Base-by-base conservation (phyloP, 768 basidiomycete genomes). In the Daedaleopsis sinensis region DNA sequence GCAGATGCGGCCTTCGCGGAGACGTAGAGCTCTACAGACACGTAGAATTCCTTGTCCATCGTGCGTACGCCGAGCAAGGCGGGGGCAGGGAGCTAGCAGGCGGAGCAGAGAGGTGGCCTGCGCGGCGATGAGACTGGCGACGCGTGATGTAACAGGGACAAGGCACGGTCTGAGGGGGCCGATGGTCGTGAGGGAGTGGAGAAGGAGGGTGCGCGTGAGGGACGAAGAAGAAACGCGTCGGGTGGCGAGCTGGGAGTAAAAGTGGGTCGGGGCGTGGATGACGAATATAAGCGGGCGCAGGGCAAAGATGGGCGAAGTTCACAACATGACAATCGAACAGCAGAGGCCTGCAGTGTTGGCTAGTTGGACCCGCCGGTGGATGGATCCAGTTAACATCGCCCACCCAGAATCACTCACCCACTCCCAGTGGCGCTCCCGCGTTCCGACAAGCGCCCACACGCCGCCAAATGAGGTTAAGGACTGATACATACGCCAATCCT, bases 11-110 rank as follows among this genome's bases (percentile, higher is more conserved):
- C 80, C 39, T 80, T 73, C 37, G 79, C 77, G 15, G 86, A 84
- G 19, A 90, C 75, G 64, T 85, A 88, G 24, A 91, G 74, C 66
- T 90, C 85, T 10, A 81, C 83, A 52, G 82, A 80, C 57, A 86
- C 80, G 59, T 85, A 79, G 68, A 85, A 88, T 70, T 91, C 89
- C 62, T 69, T 74, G 47, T 60, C 53, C 58, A 59, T 61, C 47
- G 37, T 39, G 56, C 52, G 61, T 52, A 24, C 52, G 55, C 38
- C 23, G 43, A 32, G 44, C 37, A 9, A 35, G 52, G 19, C 36
- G 49, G 27, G 50, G 5, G 44, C 27, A 46, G 54, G 15, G 24
- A 4, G 36, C 27, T 32, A 7, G 38, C 36, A 54, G 53, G 49
- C 62, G 59, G 54, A 39, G 32, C 55, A 52, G 58, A 36, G 44